These are phyloP conservation scores for Colletotrichum coccodes DNA, from an alignment of 2,329 filamentous ascomycete genomes.

Conservation along the genomic window DNA sequence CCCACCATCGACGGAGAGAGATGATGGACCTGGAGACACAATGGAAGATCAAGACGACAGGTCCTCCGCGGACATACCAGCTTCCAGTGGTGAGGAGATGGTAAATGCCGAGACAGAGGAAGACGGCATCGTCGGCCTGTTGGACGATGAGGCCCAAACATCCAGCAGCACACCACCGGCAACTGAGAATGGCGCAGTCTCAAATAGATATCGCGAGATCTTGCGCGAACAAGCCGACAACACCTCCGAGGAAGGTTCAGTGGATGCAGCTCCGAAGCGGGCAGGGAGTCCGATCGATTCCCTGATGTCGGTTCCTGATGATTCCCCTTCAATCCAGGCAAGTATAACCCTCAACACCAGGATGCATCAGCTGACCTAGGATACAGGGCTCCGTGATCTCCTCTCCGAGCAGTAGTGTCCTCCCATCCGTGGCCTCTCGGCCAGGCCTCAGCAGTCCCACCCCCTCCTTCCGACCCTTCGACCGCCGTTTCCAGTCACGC, in stretches of 20 bases:
- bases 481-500: slow-evolving; percentile 91
- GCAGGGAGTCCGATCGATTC: slow-evolving; percentile 77
- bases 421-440: slow-evolving; percentile 75
- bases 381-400: slow-evolving; percentile 67
- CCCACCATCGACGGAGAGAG: slow-evolving; percentile 30
- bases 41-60: slow-evolving; percentile 62
- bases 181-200: slow-evolving; percentile 48
- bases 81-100: slow-evolving; percentile 54
- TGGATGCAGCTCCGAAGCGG: slow-evolving; percentile 63
- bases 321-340: slow-evolving; percentile 86
- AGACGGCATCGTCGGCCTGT: slow-evolving; percentile 46
- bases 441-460: slow-evolving; percentile 75
- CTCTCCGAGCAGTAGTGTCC: slow-evolving; percentile 78
- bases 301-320: slow-evolving; percentile 79
- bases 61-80: slow-evolving; percentile 50
- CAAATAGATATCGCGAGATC: slow-evolving; percentile 57
- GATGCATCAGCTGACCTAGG: slow-evolving; percentile 18
- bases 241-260: slow-evolving; percentile 62
- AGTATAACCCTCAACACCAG: slow-evolving; percentile 36
- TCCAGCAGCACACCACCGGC: slow-evolving; percentile 36
- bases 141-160: slow-evolving; percentile 47
- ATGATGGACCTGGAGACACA: slow-evolving; percentile 52
- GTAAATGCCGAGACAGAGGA: slow-evolving; percentile 49
- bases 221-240: slow-evolving; percentile 55
- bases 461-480: slow-evolving; percentile 90